phyloP scores from a whole-genome alignment of 129 eudicot species.

The Arctium minus region DNA sequence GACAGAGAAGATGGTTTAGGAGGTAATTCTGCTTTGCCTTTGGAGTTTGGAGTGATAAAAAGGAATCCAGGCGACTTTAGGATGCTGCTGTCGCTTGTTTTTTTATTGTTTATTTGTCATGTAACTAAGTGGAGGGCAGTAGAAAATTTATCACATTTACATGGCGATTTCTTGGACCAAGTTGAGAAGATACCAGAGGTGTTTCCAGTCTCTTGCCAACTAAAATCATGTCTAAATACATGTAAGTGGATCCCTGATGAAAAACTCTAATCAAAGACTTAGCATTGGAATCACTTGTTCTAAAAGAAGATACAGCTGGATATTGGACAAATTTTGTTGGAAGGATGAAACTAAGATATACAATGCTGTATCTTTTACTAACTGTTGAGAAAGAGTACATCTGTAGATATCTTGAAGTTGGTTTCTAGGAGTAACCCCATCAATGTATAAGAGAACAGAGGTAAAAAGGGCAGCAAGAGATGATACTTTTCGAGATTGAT shows the following conservation, averaged over 20 bases:
- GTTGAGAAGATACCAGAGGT: background rate
- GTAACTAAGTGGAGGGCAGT: background rate
- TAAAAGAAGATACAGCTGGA: background rate
- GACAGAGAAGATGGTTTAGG: conserved; percentile 58
- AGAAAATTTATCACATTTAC: background rate
- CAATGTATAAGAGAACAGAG: background rate
- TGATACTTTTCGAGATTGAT: background rate
- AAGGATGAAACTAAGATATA: background rate
- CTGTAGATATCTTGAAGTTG: background rate
- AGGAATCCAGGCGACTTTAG: background rate
- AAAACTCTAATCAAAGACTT: background rate
- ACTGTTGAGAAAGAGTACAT: background rate
- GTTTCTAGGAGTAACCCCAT: background rate
- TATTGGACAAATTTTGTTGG: background rate
- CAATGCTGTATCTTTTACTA: background rate
- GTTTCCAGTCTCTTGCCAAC: background rate
- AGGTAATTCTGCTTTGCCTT: conserved; percentile 31
- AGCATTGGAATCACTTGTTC: background rate
- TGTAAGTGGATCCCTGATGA: background rate
- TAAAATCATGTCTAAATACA: background rate
- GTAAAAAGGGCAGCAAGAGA: background rate
- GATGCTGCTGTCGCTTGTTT: background rate
- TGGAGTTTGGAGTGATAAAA: background rate
- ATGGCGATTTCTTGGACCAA: background rate
- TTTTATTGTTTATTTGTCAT: background rate